Conservation (phyloP, 1,139 yeast species). For the Debaryomyces sp. region DNA sequence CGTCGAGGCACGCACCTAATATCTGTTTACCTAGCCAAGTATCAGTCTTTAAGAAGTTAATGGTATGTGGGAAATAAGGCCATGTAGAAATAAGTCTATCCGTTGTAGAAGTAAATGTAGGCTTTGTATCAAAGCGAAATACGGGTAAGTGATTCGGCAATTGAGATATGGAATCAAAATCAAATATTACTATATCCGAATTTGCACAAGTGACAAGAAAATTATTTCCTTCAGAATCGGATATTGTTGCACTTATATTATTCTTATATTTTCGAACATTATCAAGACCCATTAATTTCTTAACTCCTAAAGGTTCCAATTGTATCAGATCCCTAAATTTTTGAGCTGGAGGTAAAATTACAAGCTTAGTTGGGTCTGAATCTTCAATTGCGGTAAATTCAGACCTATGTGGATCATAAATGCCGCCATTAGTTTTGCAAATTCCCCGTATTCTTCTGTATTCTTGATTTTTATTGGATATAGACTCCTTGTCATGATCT, state of each 20-base stretch:
- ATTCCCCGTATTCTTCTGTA: neutral
- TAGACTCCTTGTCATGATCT: neutral
- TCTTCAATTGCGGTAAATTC: constrained; percentile 19
- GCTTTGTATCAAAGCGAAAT: constrained; percentile 43
- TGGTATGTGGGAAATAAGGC: constrained; percentile 59
- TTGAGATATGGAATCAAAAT: constrained; percentile 26
- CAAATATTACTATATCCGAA: constrained; percentile 33
- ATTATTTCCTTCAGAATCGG: constrained; percentile 16
- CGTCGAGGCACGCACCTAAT: constrained; percentile 56
- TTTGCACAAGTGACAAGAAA: constrained; percentile 31
- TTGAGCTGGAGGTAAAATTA: constrained; percentile 32
- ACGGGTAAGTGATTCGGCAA: constrained; percentile 28
- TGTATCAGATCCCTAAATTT: constrained; percentile 32
- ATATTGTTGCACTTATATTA: constrained; percentile 28
- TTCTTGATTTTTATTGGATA: neutral
- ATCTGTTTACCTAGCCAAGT: constrained; percentile 35
- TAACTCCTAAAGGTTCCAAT: constrained; percentile 26
- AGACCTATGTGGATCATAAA: constrained; percentile 20
- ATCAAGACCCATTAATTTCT: constrained; percentile 22
- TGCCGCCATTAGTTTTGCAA: constrained; percentile 14
- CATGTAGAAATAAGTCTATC: constrained; percentile 48
- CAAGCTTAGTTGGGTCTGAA: constrained; percentile 24
- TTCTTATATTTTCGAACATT: constrained; percentile 37
- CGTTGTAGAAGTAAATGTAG: constrained; percentile 36
- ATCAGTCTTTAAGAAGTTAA: constrained; percentile 45